A percentile compares a stretch with the other conserved stretches of the same genome.
Evolutionary conservation across 2,329 filamentous ascomycete species (phyloP).

Genomic region (Botrytis pseudocinerea): DNA sequence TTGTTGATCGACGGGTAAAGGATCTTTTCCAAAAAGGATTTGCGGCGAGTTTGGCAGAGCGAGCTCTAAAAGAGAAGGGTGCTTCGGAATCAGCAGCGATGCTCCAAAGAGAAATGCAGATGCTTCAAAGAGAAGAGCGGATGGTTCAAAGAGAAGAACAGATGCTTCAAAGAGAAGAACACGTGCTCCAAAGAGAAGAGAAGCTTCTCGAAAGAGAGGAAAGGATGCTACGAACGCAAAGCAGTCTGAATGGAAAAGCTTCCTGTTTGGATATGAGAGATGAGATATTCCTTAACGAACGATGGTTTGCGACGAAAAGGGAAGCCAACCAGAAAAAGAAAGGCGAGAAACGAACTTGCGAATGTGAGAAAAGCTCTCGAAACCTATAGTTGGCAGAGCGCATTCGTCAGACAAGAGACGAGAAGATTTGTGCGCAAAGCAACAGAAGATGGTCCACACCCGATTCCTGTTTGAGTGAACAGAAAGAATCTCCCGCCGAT

Average conservation of each 20-base stretch:
- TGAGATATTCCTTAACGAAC: too few species aligned
- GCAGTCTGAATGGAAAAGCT: neutral
- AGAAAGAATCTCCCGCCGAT: too few species aligned
- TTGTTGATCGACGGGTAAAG: neutral
- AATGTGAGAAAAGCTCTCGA: neutral
- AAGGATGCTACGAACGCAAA: neutral
- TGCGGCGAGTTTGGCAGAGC: neutral
- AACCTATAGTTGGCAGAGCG: neutral
- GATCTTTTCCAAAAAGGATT: neutral
- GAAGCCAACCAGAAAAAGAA: neutral
- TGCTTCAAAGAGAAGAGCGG: too few species aligned
- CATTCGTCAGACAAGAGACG: too few species aligned
- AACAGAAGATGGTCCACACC: too few species aligned
- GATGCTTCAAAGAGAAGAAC: neutral
- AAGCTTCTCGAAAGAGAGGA: neutral
- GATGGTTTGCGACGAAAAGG: neutral
- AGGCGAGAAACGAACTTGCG: neutral
- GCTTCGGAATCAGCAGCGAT: neutral
- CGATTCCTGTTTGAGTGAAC: too few species aligned
- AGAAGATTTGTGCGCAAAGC: too few species aligned
- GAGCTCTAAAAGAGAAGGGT: neutral
- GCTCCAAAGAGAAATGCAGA: neutral
- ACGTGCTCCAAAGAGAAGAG: neutral
- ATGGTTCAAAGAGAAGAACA: too few species aligned
- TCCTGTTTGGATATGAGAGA: accelerated